phyloP scores from a whole-genome alignment of 2,329 filamentous ascomycete genomes.

The Phialophora verrucosa region DNA sequence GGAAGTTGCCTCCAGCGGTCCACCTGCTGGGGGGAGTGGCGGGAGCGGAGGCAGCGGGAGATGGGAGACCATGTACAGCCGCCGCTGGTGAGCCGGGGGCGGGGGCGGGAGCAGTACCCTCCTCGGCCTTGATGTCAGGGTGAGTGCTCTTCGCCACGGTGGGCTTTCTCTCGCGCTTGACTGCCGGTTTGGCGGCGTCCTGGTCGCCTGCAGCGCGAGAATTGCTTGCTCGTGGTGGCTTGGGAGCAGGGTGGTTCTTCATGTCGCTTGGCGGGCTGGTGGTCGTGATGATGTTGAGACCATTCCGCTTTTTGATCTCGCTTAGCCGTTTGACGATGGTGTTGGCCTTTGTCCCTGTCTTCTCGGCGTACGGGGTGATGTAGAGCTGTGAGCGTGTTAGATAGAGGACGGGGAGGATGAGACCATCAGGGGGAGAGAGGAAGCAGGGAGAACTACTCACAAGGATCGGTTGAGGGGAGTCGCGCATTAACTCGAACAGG shows the following conservation, averaged over 20 bases:
- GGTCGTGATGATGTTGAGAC: conserved; percentile 30
- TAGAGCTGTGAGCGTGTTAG: conserved; percentile 17
- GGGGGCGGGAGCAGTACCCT: not conserved
- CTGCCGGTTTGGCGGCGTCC: not conserved
- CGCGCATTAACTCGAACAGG: conserved; percentile 26
- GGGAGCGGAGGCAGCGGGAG: not conserved
- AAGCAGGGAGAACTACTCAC: conserved; percentile 14
- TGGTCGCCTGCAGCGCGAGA: not conserved
- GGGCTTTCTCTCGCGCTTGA: conserved; percentile 3
- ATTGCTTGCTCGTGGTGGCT: not conserved
- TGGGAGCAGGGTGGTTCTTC: not conserved
- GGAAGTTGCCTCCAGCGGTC: not conserved
- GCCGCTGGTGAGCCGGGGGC: not conserved
- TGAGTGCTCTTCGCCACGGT: not conserved
- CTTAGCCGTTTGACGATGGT: conserved; percentile 26
- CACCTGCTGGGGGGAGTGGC: not conserved
- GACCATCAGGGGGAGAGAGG: not conserved
- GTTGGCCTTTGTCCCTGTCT: conserved; percentile 29
- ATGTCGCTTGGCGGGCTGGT: conserved; percentile 3
- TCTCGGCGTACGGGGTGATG: conserved; percentile 21
- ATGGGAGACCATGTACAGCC: not conserved
- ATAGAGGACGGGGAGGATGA: not conserved
- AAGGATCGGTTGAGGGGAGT: conserved; percentile 19
- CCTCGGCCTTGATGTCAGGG: conserved; percentile 8
- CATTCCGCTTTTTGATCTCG: conserved; percentile 32